Base-by-base conservation (phyloP, 345 rosid genomes). In the Arabis alpina region DNA sequence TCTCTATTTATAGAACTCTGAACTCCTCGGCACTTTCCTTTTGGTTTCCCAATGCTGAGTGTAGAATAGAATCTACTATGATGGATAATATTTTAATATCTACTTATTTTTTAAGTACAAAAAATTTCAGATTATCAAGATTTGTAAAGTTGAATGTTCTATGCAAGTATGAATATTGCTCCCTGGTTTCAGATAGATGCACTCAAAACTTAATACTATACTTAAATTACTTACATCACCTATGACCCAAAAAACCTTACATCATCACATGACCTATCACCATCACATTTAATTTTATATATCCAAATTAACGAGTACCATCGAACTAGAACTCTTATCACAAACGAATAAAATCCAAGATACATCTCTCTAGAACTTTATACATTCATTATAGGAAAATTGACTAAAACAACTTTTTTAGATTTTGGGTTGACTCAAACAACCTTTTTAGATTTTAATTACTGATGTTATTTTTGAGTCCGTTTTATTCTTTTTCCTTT, bases 241-340 rank as follows among this genome's bases (percentile, higher is more conserved):
- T 34, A 53, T 61, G 75, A 52, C 62, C 27, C 28, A 32, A 42
- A 16, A 19, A n/a, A 52, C 19, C 53, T 28, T 60, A 63, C 63
- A 72, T 63, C 61, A 23, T 34, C 63, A 54, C 50, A 63, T 61
- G 64, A 63, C 64, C 48, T 14, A 47, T 72, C 77, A 73, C 54
- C 37, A 65, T 73, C 77, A 30, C 47, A 58, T 25, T n/a, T n/a
- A n/a, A n/a, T n/a, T n/a, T n/a, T n/a, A n/a, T n/a, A n/a, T n/a
- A n/a, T n/a, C n/a, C n/a, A n/a, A n/a, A n/a, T 73, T 12, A 59
- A 59, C 32, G 71, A 72, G 41, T 16, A 72, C 59, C 59, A 72
- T 57, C 43, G 14, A 72, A 64, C 64, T 41, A 37, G 36, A 51
- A 72, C 64, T 72, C 57, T 25, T 48, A 15, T 10, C 62, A 62